Conservation (phyloP, 805 yeast species). For the Wickerhamiella cacticola region DNA sequence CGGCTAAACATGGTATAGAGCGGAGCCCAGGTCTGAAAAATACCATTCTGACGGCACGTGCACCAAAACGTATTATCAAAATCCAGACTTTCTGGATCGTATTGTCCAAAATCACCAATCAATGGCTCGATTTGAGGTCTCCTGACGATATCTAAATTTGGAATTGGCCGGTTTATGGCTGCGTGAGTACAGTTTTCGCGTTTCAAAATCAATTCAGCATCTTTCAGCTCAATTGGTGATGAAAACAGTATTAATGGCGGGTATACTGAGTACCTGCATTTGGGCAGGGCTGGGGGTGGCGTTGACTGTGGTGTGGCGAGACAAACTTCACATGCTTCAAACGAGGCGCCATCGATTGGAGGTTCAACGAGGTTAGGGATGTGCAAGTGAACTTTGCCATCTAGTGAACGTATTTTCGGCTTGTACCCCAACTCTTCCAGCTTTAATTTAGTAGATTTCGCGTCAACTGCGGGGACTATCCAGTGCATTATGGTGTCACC, state of each 20-base stretch:
- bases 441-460: not conserved
- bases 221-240: conserved; percentile 31
- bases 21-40: conserved; percentile 76
- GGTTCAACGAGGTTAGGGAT: not conserved
- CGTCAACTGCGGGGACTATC: conserved; percentile 1
- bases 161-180: conserved; percentile 61
- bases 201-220: conserved; percentile 16
- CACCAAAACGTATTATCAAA: conserved; percentile 57
- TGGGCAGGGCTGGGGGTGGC: not conserved
- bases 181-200: conserved; percentile 39
- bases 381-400: not conserved
- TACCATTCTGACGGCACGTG: conserved; percentile 54
- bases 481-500: no score
- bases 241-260: conserved; percentile 55
- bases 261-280: conserved; percentile 41
- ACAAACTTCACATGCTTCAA: conserved; percentile 4
- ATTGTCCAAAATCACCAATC: conserved; percentile 51
- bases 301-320: not conserved
- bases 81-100: conserved; percentile 7
- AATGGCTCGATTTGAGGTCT: conserved; percentile 53
- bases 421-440: not conserved
- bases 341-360: not conserved
- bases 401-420: not conserved
- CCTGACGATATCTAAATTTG: conserved; percentile 42
- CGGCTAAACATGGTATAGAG: conserved; percentile 75